Percentiles rank a stretch among this genome's conserved stretches.
These are phyloP conservation scores for Nannochloris sp. DNA, from an alignment of 139 green algal species.

Conservation along the genomic window DNA sequence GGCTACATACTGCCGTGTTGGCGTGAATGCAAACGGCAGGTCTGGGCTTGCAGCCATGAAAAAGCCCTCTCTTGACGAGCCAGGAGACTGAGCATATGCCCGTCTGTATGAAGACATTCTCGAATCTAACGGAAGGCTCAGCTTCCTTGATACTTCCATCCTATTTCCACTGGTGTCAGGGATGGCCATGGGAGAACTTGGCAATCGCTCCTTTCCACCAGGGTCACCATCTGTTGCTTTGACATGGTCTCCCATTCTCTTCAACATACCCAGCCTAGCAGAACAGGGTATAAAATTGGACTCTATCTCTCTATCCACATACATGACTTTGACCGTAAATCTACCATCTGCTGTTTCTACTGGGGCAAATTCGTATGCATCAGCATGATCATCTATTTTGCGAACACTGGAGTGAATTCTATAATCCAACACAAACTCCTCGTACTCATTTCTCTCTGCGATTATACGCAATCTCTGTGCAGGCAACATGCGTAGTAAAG, in stretches of 20 bases:
- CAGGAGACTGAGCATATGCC: too few relatives aligned
- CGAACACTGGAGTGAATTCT: background rate
- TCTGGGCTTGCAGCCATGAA: conserved; percentile 46
- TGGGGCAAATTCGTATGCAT: conserved; percentile 42
- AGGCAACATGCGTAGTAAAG: conserved; percentile 57
- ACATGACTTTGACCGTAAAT: conserved; percentile 43
- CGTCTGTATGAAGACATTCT: too few relatives aligned
- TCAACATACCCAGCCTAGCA: too few relatives aligned
- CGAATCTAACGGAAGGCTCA: background rate
- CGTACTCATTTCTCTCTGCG: background rate
- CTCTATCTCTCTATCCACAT: conserved; percentile 25
- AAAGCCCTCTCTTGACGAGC: background rate
- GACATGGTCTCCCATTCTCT: too few relatives aligned
- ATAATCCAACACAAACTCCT: background rate
- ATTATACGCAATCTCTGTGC: conserved; percentile 52
- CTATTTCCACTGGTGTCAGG: background rate
- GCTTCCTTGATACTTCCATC: background rate
- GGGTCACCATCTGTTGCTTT: too few relatives aligned
- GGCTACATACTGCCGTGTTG: conserved; percentile 20
- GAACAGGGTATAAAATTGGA: conserved; percentile 17
- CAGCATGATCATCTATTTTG: conserved; percentile 22
- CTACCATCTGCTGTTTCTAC: conserved; percentile 47
- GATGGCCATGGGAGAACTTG: conserved; percentile 2
- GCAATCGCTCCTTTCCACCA: background rate
- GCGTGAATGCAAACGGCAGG: conserved; percentile 72